A percentile compares a stretch with the other conserved stretches of the same genome.
phyloP scores from a whole-genome alignment of 148 eudicot species.

The Oxyria digyna region DNA sequence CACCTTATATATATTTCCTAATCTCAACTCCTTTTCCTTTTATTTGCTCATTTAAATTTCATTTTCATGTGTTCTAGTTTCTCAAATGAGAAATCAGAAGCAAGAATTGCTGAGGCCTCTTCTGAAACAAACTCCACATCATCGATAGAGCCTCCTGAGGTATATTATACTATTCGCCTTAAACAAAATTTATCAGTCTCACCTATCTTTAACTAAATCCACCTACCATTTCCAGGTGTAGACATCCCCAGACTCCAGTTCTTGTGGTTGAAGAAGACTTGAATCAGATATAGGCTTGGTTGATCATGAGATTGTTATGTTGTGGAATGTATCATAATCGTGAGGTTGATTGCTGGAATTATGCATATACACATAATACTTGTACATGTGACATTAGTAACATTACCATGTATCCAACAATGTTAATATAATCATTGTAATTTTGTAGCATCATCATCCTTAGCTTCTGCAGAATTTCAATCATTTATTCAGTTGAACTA shows the following conservation, averaged over 20 bases:
- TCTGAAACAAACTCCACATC: slow-evolving; percentile 31
- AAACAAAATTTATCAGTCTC: background rate
- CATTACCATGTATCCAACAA: background rate
- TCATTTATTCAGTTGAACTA: background rate
- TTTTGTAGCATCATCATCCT: background rate
- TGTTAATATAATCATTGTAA: background rate
- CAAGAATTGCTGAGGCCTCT: slow-evolving; percentile 47
- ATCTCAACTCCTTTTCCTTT: background rate
- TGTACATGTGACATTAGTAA: background rate
- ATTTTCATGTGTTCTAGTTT: slow-evolving; percentile 28
- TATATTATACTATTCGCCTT: slow-evolving; percentile 11
- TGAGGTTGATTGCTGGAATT: background rate
- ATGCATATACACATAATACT: background rate
- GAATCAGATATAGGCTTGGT: background rate
- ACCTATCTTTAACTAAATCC: background rate
- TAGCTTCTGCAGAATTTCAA: background rate
- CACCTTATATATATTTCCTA: background rate
- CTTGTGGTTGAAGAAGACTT: background rate
- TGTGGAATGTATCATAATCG: background rate
- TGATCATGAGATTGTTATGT: background rate
- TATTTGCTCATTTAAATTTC: background rate
- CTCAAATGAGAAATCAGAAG: slow-evolving; percentile 93
- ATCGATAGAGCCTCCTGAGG: slow-evolving; percentile 28
- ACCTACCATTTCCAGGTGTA: background rate
- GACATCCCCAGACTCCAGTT: background rate